Percentiles rank a stretch among this genome's conserved stretches.
Evolutionary conservation across 352 stramenopile species (phyloP).

Genomic region (Phytophthora sp.): DNA sequence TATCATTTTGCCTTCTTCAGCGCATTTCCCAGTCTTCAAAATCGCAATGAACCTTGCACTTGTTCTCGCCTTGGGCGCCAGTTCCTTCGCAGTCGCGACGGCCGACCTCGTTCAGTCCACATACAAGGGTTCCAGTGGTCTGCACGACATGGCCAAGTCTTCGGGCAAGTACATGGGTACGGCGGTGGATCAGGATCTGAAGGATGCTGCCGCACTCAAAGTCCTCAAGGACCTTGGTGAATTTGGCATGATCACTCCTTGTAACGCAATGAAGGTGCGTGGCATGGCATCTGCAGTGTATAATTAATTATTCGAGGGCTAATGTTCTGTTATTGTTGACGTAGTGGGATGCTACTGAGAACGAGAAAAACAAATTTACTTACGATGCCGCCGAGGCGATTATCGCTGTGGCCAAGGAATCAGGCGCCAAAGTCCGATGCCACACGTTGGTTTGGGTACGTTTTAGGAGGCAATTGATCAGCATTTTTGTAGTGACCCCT

Average conservation of each 20-base stretch:
- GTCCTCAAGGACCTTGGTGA: slow-evolving; percentile 34
- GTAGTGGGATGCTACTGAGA: slow-evolving; percentile 35
- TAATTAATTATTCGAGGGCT: background rate
- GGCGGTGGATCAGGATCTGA: slow-evolving; percentile 31
- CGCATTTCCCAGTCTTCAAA: background rate
- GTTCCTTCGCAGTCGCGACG: slow-evolving; percentile 16
- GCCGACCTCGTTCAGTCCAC: slow-evolving; percentile 31
- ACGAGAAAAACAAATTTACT: slow-evolving; percentile 24
- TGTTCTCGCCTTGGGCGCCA: slow-evolving; percentile 13
- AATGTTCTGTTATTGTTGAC: background rate
- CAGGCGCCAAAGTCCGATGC: slow-evolving; percentile 36
- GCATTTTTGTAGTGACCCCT: background rate
- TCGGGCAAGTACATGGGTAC: slow-evolving; percentile 43
- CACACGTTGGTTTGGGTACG: slow-evolving; percentile 40
- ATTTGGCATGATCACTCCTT: slow-evolving; percentile 41
- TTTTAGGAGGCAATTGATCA: background rate
- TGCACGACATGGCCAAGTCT: slow-evolving; percentile 35
- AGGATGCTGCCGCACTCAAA: slow-evolving; percentile 26
- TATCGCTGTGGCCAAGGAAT: slow-evolving; percentile 28
- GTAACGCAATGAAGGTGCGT: slow-evolving; percentile 46
- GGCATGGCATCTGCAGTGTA: background rate
- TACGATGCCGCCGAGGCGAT: slow-evolving; percentile 28
- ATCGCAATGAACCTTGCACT: slow-evolving; percentile 22
- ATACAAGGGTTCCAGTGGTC: slow-evolving; percentile 30
- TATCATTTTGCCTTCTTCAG: background rate